A percentile compares a stretch with the other conserved stretches of the same genome.
Evolutionary conservation across 2,329 filamentous ascomycete genomes (phyloP).

Genomic region (Arachnomyces sp.): DNA sequence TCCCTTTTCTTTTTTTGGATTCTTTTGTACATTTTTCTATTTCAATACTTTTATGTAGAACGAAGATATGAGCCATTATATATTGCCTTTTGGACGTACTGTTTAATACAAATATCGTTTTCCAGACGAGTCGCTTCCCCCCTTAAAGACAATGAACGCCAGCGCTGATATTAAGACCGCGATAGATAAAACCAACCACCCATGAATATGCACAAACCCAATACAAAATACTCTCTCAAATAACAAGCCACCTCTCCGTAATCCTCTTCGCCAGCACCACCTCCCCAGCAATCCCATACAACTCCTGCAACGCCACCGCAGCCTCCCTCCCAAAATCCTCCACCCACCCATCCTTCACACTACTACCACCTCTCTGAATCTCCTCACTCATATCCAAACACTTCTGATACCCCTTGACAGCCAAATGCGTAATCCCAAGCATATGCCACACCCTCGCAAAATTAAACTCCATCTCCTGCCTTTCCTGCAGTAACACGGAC

Average conservation of each 20-base stretch:
- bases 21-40: too few relatives aligned
- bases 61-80: too few relatives aligned
- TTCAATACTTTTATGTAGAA: too few relatives aligned
- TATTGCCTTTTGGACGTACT: too few relatives aligned
- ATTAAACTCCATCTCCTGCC: conserved; percentile 77
- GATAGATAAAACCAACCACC: not conserved
- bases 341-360: conserved; percentile 13
- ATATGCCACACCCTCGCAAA: conserved; percentile 68
- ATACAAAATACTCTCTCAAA: conserved; percentile 24
- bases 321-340: conserved; percentile 63
- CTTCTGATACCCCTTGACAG: conserved; percentile 62
- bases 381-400: conserved; percentile 45
- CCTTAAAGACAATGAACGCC: too few relatives aligned
- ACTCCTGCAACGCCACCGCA: conserved; percentile 64
- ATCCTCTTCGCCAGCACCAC: conserved; percentile 52
- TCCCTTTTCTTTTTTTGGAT: too few relatives aligned
- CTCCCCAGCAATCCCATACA: conserved; percentile 61
- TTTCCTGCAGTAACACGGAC: conserved; percentile 37
- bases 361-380: conserved; percentile 28
- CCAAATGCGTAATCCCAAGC: conserved; percentile 64
- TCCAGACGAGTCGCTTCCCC: too few relatives aligned
- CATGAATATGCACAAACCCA: not conserved
- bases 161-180: too few relatives aligned
- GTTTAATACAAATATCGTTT: not conserved
- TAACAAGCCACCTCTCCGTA: conserved; percentile 52